Evolutionary conservation across 139 green algal genomes (phyloP), one percentile per base, ranked within the genome.

Genomic region (Gonium pectorale): DNA sequence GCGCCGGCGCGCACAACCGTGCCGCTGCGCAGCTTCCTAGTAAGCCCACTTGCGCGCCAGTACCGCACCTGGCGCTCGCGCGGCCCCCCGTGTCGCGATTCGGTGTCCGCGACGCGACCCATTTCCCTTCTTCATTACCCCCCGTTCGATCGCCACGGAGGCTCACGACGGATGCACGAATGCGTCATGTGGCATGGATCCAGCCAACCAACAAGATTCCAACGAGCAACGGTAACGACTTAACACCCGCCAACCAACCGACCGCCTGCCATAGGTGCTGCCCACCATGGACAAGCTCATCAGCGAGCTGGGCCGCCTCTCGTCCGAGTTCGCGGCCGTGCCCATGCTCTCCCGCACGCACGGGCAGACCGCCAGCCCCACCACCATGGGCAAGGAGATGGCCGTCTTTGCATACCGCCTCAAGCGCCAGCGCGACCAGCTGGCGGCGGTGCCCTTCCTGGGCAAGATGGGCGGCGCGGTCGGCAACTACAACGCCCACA

Each of bases 351-450:
- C 84, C 31, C 93, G 98, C 77, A 99, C 98, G 9, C 98, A 99
- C 87, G 98, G 98, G 37, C 98, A 99, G 93, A 97, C 97, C 38
- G 98, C 98, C 62, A 97, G 92, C 24, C 98, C 98, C 60, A 98
- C 97, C 59, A 99, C 98, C 51, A 94, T 99, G 90, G 98, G 98
- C 90, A 99, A 99, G 92, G 98, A 99, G 92, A 94, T 99, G 92
- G 97, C 98, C 17, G 95, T 98, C 41, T 97, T 99, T 87, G 95
- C 94, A 0, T 98, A 98, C 91, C 90, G 93, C 31, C 90, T 97
- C 29, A 56, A 86, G 60, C 80, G 95, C 17, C 95, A 98, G 87
- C 83, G 94, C 22, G 67, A 93, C 74, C 86, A 89, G 83, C 43
- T 90, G 52, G 92, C 88, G 19, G 69, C 80, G 3, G 92, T 98